Conservation (phyloP, 2,329 filamentous ascomycete genomes). For the Macrophomina tecta region DNA sequence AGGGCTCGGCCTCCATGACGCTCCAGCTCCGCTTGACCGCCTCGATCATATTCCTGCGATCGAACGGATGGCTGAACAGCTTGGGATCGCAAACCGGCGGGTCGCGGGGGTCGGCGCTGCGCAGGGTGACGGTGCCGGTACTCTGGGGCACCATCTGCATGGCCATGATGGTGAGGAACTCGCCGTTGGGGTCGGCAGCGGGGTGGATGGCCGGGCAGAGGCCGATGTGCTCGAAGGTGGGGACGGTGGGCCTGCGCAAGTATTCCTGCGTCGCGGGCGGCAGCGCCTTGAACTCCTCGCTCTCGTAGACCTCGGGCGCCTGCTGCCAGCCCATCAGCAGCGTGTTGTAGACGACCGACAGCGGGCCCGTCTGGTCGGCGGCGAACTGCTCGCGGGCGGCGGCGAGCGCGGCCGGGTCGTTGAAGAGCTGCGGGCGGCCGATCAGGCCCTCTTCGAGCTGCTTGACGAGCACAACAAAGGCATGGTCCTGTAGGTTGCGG, state of each 20-base stretch:
- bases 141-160: constrained; percentile 61
- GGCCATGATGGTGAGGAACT: constrained; percentile 38
- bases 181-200: constrained; percentile 37
- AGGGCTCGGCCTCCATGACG: constrained; percentile 48
- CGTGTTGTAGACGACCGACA: constrained; percentile 25
- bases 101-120: constrained; percentile 58
- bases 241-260: constrained; percentile 58
- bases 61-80: constrained; percentile 61
- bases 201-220: constrained; percentile 24
- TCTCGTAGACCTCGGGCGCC: constrained; percentile 36
- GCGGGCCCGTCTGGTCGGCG: constrained; percentile 6
- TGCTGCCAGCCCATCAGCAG: constrained; percentile 49
- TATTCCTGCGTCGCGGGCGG: constrained; percentile 51
- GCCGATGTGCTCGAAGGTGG: constrained; percentile 62
- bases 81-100: constrained; percentile 61
- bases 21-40: constrained; percentile 50
- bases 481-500: constrained; percentile 54
- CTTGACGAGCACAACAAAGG: constrained; percentile 29
- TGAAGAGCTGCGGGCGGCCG: constrained; percentile 20
- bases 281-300: constrained; percentile 58
- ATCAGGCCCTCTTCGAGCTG: neutral
- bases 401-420: constrained; percentile 10
- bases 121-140: constrained; percentile 58
- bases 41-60: constrained; percentile 58
- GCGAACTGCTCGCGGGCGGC: constrained; percentile 21